These are phyloP conservation scores for Moricandia moricandioides DNA, from an alignment of 345 rosid genomes.

Conservation along the genomic window DNA sequence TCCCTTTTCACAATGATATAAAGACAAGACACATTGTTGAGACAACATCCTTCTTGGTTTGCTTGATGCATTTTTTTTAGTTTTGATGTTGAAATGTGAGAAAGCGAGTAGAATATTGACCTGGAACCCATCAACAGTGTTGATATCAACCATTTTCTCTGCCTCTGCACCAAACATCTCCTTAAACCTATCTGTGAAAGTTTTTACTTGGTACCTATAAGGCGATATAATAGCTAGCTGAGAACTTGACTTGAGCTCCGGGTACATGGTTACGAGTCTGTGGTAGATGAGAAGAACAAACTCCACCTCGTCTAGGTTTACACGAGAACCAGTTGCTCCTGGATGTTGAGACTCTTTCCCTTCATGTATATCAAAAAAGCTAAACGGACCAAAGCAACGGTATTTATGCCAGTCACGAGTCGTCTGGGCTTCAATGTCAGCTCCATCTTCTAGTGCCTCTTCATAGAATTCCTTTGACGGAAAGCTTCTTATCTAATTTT, in stretches of 20 bases:
- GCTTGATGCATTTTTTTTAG: background rate
- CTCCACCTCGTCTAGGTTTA: conserved; percentile 77
- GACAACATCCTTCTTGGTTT: background rate
- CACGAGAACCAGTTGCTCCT: conserved; percentile 84
- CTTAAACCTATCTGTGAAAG: conserved; percentile 67
- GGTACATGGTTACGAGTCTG: conserved; percentile 69
- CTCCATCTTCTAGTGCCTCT: conserved; percentile 78
- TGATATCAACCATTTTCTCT: conserved; percentile 69
- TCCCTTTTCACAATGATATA: conserved; percentile 46
- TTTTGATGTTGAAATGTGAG: background rate
- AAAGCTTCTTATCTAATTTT: conserved; percentile 73
- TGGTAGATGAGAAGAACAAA: conserved; percentile 78
- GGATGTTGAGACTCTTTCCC: conserved; percentile 84
- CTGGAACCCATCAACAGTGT: conserved; percentile 97
- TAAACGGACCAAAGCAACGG: conserved; percentile 88
- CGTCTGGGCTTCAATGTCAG: conserved; percentile 62
- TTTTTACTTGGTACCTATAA: conserved; percentile 87
- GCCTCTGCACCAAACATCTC: conserved; percentile 80
- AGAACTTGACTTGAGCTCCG: conserved; percentile 81
- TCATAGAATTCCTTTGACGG: conserved; percentile 85
- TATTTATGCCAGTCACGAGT: conserved; percentile 76
- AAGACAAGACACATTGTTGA: background rate
- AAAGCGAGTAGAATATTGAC: conserved; percentile 37
- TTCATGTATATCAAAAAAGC: conserved; percentile 82
- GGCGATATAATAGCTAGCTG: conserved; percentile 89